phyloP scores from a whole-genome alignment of 2,329 filamentous ascomycete genomes.

The Tolypocladium pustulatum region DNA sequence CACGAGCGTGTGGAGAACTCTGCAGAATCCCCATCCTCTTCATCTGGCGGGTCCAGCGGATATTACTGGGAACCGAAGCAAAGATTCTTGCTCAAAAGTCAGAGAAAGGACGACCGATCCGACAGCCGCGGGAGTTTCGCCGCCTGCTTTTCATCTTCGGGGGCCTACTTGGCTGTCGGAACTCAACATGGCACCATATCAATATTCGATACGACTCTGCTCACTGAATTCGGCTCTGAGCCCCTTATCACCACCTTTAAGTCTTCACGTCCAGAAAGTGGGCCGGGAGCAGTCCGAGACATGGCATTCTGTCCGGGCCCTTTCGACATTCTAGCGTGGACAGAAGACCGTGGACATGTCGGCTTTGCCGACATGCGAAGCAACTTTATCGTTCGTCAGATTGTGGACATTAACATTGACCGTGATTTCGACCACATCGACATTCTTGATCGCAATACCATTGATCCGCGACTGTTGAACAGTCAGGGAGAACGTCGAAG shows the following conservation, averaged over 20 bases:
- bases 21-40: conserved; percentile 18
- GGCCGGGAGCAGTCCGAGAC: conserved; percentile 71
- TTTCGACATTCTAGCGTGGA: conserved; percentile 87
- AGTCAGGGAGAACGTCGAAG: conserved; percentile 30
- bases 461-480: conserved; percentile 42
- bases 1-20: conserved; percentile 44
- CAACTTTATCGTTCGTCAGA: conserved; percentile 57
- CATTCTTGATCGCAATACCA: conserved; percentile 43
- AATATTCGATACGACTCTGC: conserved; percentile 51
- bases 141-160: conserved; percentile 64
- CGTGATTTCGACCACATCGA: conserved; percentile 45
- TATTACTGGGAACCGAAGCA: conserved; percentile 42
- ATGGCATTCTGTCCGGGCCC: conserved; percentile 89
- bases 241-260: conserved; percentile 66
- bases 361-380: conserved; percentile 64
- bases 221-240: conserved; percentile 35
- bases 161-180: conserved; percentile 61
- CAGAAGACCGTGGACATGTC: conserved; percentile 71
- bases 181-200: conserved; percentile 75
- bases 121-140: conserved; percentile 63
- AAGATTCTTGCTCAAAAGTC: conserved; percentile 47
- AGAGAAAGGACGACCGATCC: conserved; percentile 41
- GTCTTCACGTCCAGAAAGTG: conserved; percentile 62
- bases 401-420: conserved; percentile 52
- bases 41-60: conserved; percentile 12